Evolutionary conservation across 495 filamentous ascomycete genomes (phyloP).

Genomic region (Lepraria neglecta): DNA sequence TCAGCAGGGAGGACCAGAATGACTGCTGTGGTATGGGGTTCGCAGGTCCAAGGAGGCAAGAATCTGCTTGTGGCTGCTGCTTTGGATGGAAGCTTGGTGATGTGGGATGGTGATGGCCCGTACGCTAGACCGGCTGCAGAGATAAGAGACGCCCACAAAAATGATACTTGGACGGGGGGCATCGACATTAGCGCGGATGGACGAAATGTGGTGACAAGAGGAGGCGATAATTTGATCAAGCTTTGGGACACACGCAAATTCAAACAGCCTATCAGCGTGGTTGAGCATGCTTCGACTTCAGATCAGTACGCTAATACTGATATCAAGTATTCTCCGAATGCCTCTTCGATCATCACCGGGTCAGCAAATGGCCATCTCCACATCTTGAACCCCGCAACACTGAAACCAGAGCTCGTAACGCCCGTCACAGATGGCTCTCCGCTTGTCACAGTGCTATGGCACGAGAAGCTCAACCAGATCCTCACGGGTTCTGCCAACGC

Average conservation of each 20-base stretch:
- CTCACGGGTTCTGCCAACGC: slow-evolving; percentile 86
- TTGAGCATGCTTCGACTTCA: slow-evolving; percentile 76
- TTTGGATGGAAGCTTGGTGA: slow-evolving; percentile 82
- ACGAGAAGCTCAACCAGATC: slow-evolving; percentile 92
- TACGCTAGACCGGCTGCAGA: slow-evolving; percentile 82
- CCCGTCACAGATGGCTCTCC: slow-evolving; percentile 77
- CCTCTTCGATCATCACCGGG: slow-evolving; percentile 77
- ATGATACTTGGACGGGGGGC: slow-evolving; percentile 86
- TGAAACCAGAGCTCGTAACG: slow-evolving; percentile 76
- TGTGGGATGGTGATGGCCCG: slow-evolving; percentile 86
- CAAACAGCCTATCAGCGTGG: slow-evolving; percentile 73
- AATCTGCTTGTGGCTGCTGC: slow-evolving; percentile 81
- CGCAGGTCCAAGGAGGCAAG: slow-evolving; percentile 63
- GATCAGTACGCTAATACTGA: slow-evolving; percentile 74
- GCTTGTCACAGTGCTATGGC: slow-evolving; percentile 82
- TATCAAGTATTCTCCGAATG: slow-evolving; percentile 81
- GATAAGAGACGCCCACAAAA: slow-evolving; percentile 73
- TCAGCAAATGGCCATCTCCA: slow-evolving; percentile 82
- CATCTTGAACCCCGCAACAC: slow-evolving; percentile 85
- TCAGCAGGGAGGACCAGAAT: slow-evolving; percentile 87
- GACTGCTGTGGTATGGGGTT: slow-evolving; percentile 89
- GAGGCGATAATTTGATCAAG: slow-evolving; percentile 81
- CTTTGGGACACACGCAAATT: slow-evolving; percentile 97
- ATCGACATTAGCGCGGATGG: slow-evolving; percentile 90
- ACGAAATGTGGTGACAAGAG: slow-evolving; percentile 77